Conservation (phyloP, 768 basidiomycete genomes). For the Trametes sanguinea region DNA sequence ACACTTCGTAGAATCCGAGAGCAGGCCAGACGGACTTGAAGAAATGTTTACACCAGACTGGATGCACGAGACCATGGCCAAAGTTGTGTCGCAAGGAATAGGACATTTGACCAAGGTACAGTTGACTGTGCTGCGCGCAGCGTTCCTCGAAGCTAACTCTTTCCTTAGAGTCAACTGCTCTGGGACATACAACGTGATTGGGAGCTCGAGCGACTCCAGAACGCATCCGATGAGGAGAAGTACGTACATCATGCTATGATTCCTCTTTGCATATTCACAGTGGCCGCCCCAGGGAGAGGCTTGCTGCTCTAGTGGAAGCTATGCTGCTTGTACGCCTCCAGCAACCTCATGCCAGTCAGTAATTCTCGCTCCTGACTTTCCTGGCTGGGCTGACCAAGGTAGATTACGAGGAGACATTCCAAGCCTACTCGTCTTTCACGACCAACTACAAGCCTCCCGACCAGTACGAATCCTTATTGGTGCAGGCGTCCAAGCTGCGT, state of each 20-base stretch:
- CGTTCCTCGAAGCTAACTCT: neutral
- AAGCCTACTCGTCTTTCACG: conserved; percentile 88
- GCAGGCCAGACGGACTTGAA: conserved; percentile 50
- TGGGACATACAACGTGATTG: conserved; percentile 78
- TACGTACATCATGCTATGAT: conserved; percentile 25
- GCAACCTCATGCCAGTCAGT: conserved; percentile 75
- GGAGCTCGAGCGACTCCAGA: conserved; percentile 66
- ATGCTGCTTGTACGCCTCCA: conserved; percentile 67
- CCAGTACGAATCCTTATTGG: conserved; percentile 78
- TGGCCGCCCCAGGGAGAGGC: conserved; percentile 37
- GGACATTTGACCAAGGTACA: conserved; percentile 66
- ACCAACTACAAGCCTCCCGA: conserved; percentile 70
- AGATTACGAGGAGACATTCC: conserved; percentile 82
- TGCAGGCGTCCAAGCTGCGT: conserved; percentile 75
- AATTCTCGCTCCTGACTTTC: neutral
- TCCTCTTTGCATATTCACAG: neutral
- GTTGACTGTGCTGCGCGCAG: neutral
- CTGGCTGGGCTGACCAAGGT: neutral
- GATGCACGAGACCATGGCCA: conserved; percentile 57
- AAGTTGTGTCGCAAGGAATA: conserved; percentile 56
- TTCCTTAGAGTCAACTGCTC: conserved; percentile 59
- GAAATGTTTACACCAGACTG: conserved; percentile 62
- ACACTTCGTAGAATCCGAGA: conserved; percentile 38
- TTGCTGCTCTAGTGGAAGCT: conserved; percentile 54
- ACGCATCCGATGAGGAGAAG: conserved; percentile 48